Base-by-base conservation (phyloP, 208 protist species). In the Trypanosoma melophagium region DNA sequence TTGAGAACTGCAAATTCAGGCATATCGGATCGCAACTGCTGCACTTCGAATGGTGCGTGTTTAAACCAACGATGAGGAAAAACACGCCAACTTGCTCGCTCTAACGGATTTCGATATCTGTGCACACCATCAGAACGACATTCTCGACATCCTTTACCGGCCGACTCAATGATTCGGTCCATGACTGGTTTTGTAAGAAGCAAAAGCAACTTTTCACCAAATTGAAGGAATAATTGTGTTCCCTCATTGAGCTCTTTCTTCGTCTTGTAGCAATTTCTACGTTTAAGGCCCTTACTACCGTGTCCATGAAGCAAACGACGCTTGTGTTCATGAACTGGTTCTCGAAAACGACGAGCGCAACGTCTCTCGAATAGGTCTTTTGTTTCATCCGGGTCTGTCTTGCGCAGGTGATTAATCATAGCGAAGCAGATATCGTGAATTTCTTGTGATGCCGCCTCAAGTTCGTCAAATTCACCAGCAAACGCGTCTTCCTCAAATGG, bases 361-460 rank as follows among this genome's bases (percentile, higher is more conserved):
- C 90, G 81, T 42, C 81, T 77, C 73, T 91, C 73, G 63, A 93
- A 96, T 2, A 96, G 74, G 14, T 53, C 53, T 28, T 67, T 73
- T 40, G 83, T 80, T 2, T 67, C 80, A 14, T 87, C 79, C 5
- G 87, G 84, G 51, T 94, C 91, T 1, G 84, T 71, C 22, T 80
- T 78, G 14, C 79, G 84, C 22, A 96, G 74, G 61, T 88, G 86
- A 12, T 68, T 78, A 31, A 95, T 87, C 82, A 96, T 87, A 4
- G 86, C 86, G 54, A 81, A 90, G 72, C 86, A 92, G 19, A 96
- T 38, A 66, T 96, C 91, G 59, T 96, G 91, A 66, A 93, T 76
- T 63, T 96, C 91, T 75, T 96, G 91, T 54, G 91, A 87, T 0
- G 88, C 88, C 14, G 91, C 91, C 84, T 96, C 91, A 17, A 96